Percentiles rank a stretch among this genome's conserved stretches.
phyloP scores from a whole-genome alignment of 108 stramenopile genomes.

The Skeletonema potamos region DNA sequence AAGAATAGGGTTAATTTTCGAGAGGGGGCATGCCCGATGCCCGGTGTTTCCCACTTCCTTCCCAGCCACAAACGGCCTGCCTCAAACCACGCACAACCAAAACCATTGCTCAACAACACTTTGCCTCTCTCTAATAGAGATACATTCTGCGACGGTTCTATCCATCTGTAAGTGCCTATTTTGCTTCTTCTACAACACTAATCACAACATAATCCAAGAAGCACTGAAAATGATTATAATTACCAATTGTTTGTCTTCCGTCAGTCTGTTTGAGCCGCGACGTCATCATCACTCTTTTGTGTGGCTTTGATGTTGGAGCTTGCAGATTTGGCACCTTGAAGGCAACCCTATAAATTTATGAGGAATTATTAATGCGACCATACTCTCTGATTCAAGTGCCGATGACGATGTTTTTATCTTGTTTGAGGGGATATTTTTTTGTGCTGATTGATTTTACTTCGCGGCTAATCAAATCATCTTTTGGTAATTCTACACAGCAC shows the following conservation, averaged over 20 bases:
- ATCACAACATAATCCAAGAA: neutral
- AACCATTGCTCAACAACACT: too few relatives aligned
- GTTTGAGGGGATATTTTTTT: neutral
- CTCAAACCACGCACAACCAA: too few relatives aligned
- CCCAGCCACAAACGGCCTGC: too few relatives aligned
- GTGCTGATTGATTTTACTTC: neutral
- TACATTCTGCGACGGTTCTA: neutral
- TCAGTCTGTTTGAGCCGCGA: conserved; percentile 1
- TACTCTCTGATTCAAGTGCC: conserved; percentile 1
- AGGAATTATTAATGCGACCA: conserved; percentile 2
- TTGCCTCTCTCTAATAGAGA: too few relatives aligned
- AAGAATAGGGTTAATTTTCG: too few relatives aligned
- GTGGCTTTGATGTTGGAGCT: neutral
- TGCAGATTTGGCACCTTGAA: neutral
- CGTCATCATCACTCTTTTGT: neutral
- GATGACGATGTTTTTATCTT: neutral
- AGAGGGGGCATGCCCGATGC: too few relatives aligned
- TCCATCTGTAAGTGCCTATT: neutral
- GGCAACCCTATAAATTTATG: neutral
- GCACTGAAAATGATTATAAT: conserved; percentile 1
- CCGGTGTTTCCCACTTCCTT: too few relatives aligned
- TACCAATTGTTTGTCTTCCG: conserved; percentile 1
- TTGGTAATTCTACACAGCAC: neutral
- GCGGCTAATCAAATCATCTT: neutral
- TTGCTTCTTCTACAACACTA: neutral